Evolutionary conservation across 805 yeast species (phyloP).

Genomic region (Starmerella powellii): DNA sequence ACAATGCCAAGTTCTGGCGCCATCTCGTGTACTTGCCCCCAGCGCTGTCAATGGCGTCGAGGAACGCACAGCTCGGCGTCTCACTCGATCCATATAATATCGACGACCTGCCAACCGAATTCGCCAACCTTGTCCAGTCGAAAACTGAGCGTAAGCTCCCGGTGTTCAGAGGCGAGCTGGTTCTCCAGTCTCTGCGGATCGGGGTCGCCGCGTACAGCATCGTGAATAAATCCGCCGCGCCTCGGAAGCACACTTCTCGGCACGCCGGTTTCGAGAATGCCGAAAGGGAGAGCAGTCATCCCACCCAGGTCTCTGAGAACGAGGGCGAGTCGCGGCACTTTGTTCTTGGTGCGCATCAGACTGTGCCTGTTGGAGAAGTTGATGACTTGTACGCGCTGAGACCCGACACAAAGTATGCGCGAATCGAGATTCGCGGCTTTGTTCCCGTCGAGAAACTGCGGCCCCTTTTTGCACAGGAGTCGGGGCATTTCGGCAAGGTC

Average conservation of each 20-base stretch:
- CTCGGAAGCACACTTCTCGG: no score
- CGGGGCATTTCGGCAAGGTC: neutral
- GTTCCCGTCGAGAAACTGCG: neutral
- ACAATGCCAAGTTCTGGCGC: neutral
- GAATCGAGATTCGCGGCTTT: neutral
- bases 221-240: neutral
- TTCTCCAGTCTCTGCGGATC: neutral
- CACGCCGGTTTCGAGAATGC: no score
- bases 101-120: neutral
- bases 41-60: neutral
- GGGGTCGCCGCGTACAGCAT: constrained; percentile 5
- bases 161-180: constrained; percentile 2
- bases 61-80: neutral
- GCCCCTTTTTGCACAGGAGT: neutral
- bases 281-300: no score
- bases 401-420: neutral
- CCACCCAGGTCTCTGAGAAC: no score
- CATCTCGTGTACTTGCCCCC: constrained; percentile 2
- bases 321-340: neutral
- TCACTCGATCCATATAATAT: neutral
- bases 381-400: neutral
- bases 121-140: neutral
- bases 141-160: constrained; percentile 9
- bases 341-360: neutral
- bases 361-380: neutral